phyloP scores from a whole-genome alignment of 2,329 filamentous ascomycete species.

The Leptodontidium sp. region DNA sequence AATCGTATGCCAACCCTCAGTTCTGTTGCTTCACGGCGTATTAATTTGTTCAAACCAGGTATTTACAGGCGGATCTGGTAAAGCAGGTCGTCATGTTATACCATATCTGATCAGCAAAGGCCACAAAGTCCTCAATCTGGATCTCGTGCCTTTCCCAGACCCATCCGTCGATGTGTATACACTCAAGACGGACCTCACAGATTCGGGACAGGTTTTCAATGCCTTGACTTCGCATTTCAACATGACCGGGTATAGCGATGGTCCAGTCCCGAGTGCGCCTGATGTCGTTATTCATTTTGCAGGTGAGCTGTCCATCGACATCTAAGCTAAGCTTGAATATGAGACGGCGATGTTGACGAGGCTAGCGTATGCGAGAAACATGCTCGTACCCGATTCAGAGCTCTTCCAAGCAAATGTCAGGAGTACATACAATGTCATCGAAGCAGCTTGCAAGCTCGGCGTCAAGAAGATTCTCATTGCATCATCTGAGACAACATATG shows the following conservation, averaged over 20 bases:
- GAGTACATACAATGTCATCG: constrained; percentile 68
- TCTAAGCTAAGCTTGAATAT: background rate
- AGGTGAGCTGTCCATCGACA: constrained; percentile 20
- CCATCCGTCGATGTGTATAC: constrained; percentile 45
- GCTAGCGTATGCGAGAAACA: constrained; percentile 63
- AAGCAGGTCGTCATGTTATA: constrained; percentile 49
- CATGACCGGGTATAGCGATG: constrained; percentile 53
- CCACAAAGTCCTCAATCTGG: constrained; percentile 50
- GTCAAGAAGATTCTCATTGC: constrained; percentile 70
- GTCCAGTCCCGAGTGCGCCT: constrained; percentile 53
- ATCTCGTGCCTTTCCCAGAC: constrained; percentile 46
- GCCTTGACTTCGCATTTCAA: constrained; percentile 58
- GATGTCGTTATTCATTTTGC: constrained; percentile 66
- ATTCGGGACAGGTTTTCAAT: constrained; percentile 51
- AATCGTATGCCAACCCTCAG: constrained; percentile 23
- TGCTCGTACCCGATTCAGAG: constrained; percentile 68
- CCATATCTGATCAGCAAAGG: constrained; percentile 46
- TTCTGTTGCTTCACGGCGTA: background rate
- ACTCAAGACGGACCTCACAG: constrained; percentile 48
- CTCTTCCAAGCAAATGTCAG: constrained; percentile 63
- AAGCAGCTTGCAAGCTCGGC: constrained; percentile 67
- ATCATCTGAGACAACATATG: constrained; percentile 66
- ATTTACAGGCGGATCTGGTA: constrained; percentile 50
- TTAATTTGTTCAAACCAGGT: constrained; percentile 34
- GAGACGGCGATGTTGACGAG: background rate